Evolutionary conservation across 163 green algal species (phyloP).

Genomic region (Chlorella variabilis): DNA sequence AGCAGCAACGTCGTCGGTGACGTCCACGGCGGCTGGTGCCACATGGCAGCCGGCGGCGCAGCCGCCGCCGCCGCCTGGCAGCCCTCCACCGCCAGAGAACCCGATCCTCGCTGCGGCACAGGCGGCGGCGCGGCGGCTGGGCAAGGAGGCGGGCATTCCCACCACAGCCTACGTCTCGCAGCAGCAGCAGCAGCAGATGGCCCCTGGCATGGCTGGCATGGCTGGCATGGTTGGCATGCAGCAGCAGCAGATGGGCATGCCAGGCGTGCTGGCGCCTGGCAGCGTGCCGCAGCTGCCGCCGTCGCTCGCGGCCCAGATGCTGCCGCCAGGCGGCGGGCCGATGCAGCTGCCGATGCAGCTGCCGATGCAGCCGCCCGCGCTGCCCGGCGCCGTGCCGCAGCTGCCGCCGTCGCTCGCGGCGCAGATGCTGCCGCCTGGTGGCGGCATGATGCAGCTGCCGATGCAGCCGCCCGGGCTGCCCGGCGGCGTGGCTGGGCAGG

Average conservation of each 20-base stretch:
- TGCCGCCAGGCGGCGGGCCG: slow-evolving; percentile 9
- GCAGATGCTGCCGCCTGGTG: slow-evolving; percentile 32
- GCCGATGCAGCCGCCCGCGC: slow-evolving; percentile 10
- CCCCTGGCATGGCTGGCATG: too few relatives aligned
- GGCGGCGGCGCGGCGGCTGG: slow-evolving; percentile 58
- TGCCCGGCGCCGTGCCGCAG: neutral
- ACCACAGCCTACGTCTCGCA: neutral
- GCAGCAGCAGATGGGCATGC: neutral
- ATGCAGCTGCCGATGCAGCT: slow-evolving; percentile 27
- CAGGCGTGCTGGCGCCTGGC: neutral
- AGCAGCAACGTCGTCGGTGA: neutral
- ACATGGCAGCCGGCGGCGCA: slow-evolving; percentile 1
- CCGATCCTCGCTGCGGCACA: slow-evolving; percentile 64
- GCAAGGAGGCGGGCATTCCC: slow-evolving; percentile 20
- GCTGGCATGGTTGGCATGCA: neutral
- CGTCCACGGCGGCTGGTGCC: neutral
- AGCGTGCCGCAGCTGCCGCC: neutral
- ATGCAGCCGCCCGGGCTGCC: neutral
- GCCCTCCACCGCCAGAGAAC: slow-evolving; percentile 37
- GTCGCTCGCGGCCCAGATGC: slow-evolving; percentile 27
- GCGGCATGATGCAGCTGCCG: neutral
- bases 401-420: slow-evolving; percentile 11
- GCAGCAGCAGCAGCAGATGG: slow-evolving; percentile 7
- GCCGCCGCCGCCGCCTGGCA: neutral
- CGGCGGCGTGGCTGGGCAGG: neutral